Base-by-base conservation (phyloP, 2,329 filamentous ascomycete species). In the Fusarium poae region DNA sequence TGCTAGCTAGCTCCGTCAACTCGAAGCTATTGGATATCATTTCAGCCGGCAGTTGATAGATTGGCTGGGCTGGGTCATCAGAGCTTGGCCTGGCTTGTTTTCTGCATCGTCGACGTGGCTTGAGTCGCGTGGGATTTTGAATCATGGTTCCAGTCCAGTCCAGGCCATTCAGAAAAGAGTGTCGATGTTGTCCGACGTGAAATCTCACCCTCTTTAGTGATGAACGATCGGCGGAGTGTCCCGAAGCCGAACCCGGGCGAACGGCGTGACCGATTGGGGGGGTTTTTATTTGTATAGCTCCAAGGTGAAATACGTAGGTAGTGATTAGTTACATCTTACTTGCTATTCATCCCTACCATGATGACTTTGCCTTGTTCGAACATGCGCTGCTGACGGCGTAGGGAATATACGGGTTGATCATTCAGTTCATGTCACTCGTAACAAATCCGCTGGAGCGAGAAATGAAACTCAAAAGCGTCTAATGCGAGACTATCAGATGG, bases 201-300 rank as follows among this genome's bases (percentile, higher is more conserved):
- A 39, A 62, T 51, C 57, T 68, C 66, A 57, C 60, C 40, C 66
- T 44, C 30, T 18, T 11, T 27, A 67, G 57, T 67, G 48, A 67
- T 67, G 54, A 70, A 46, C 58, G 67, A 70, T 70, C 67, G 50
- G 63, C 62, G 67, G 67, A 42, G 53, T 70, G 58, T 61, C 52
- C 67, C 67, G 48, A 51, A 5, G 18, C 43, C 43, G 66, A 69
- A 44, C 42, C 65, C 55, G 62, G 58, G 37, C 58, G 50, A 59
- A 58, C 71, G 71, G 71, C 69, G 55, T 69, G 59, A 54, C 71
- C 71, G 71, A 71, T 71, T 73, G 58, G 43, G 49, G 42, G 39
- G 43, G 40, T 52, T 27, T 27, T 27, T 7, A 8, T 27, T 27
- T 27, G 25, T 25, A 7, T 25, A 25, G 25, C 7, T 25, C 25